A percentile compares a stretch with the other conserved stretches of the same genome.
These are phyloP conservation scores for Rhamnella rubrinervis DNA, from an alignment of 331 rosid species.

Conservation along the genomic window DNA sequence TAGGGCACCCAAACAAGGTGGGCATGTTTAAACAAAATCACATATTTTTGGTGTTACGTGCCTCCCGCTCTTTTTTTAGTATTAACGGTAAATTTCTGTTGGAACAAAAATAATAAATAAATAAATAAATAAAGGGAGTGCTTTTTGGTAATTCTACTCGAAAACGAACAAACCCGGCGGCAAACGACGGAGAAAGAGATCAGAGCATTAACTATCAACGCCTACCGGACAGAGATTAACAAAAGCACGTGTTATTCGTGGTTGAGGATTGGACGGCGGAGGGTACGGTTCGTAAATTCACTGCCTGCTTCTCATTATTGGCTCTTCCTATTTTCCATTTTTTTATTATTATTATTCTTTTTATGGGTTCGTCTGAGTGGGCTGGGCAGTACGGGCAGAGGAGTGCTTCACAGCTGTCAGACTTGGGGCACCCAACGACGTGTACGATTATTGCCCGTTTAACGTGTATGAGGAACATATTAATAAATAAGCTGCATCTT, in stretches of 20 bases:
- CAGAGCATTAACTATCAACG: background rate
- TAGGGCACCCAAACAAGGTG: too few species aligned
- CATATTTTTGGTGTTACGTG: background rate
- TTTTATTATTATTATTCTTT: too few species aligned
- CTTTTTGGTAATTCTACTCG: constrained; percentile 3
- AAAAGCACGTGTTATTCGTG: constrained; percentile 34
- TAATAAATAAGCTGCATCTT: background rate
- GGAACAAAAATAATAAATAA: background rate
- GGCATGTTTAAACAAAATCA: too few species aligned
- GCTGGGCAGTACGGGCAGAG: too few species aligned
- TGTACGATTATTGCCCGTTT: too few species aligned
- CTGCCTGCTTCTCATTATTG: too few species aligned
- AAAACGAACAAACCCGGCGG: background rate
- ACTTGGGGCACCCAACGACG: too few species aligned
- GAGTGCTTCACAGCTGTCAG: too few species aligned
- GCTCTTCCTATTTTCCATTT: too few species aligned
- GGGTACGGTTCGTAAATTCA: constrained; percentile 13
- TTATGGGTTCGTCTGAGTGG: too few species aligned
- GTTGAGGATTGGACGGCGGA: background rate
- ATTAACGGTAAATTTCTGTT: background rate
- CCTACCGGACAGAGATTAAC: background rate
- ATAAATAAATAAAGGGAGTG: background rate
- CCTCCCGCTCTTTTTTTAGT: background rate
- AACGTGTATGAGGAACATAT: too few species aligned
- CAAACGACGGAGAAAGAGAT: background rate